Conservation (phyloP, 352 stramenopile species). For the Phytophthora sp. region DNA sequence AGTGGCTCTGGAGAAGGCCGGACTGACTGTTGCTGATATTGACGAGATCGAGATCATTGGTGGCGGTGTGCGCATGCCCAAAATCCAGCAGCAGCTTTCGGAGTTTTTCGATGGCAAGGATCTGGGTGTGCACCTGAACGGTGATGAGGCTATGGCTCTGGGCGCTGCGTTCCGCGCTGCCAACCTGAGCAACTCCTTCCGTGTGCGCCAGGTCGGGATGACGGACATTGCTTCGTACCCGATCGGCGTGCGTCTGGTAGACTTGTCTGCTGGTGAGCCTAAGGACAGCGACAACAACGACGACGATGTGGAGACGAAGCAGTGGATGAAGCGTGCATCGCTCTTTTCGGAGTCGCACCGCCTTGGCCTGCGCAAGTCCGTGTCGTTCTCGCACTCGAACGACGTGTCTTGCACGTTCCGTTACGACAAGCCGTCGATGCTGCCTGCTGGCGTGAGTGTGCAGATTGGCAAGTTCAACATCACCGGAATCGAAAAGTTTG, state of each 20-base stretch:
- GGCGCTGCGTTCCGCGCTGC: constrained; percentile 95
- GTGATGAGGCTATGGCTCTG: constrained; percentile 97
- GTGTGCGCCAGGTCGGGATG: constrained; percentile 95
- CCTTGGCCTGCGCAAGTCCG: constrained; percentile 93
- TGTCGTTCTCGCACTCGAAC: constrained; percentile 94
- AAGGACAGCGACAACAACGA: constrained; percentile 50
- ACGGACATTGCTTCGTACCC: constrained; percentile 92
- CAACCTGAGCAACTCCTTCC: constrained; percentile 97
- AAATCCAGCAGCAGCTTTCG: constrained; percentile 91
- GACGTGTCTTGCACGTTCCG: constrained; percentile 92
- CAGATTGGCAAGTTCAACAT: constrained; percentile 94
- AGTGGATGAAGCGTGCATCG: constrained; percentile 92
- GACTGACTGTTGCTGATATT: constrained; percentile 93
- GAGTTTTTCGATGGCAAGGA: constrained; percentile 82
- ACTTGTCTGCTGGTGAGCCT: constrained; percentile 63
- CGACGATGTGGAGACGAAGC: constrained; percentile 62
- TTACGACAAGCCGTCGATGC: constrained; percentile 89
- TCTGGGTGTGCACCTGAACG: constrained; percentile 97
- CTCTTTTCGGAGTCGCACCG: constrained; percentile 90
- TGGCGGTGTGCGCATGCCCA: constrained; percentile 95
- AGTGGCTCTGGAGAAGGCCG: constrained; percentile 85
- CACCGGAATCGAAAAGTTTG: constrained; percentile 92
- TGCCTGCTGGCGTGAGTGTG: constrained; percentile 71
- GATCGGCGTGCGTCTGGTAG: constrained; percentile 85
- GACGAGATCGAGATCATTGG: constrained; percentile 97